A percentile compares a stretch with the other conserved stretches of the same genome.
These are phyloP conservation scores for Penicillium sp. DNA, from an alignment of 2,329 filamentous ascomycete genomes.

Conservation along the genomic window DNA sequence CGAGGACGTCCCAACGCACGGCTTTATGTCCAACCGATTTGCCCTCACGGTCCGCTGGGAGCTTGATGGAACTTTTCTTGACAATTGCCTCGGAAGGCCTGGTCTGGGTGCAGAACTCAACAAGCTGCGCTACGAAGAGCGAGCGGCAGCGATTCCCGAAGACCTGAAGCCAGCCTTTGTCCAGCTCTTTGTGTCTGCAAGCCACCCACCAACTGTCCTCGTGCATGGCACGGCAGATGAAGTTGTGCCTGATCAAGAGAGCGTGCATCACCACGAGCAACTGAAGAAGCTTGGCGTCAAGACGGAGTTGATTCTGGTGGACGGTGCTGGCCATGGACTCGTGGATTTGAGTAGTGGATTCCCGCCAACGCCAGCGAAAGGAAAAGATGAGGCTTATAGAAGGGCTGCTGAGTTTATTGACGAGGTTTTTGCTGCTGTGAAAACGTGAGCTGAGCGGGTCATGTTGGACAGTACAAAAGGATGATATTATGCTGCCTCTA, in stretches of 20 bases:
- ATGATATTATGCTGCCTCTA: background rate
- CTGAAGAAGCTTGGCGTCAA: conserved; percentile 15
- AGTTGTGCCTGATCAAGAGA: conserved; percentile 23
- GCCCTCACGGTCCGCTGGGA: conserved; percentile 25
- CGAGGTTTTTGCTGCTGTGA: conserved; percentile 9
- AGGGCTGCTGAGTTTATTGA: conserved; percentile 21
- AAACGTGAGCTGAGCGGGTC: background rate
- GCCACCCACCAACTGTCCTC: conserved; percentile 23
- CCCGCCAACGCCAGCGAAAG: conserved; percentile 1
- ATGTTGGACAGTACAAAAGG: too few relatives aligned
- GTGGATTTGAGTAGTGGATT: conserved; percentile 6
- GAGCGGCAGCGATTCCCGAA: conserved; percentile 13
- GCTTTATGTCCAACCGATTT: conserved; percentile 16
- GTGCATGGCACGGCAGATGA: conserved; percentile 26
- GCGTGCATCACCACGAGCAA: conserved; percentile 19
- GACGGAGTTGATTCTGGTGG: conserved; percentile 17
- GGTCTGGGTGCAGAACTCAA: conserved; percentile 15
- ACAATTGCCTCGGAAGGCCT: conserved; percentile 16
- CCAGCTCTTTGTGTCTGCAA: conserved; percentile 16
- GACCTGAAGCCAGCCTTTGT: conserved; percentile 17
- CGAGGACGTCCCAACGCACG: conserved; percentile 11
- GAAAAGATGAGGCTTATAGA: conserved; percentile 16
- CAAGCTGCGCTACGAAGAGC: conserved; percentile 9
- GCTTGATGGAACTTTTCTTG: conserved; percentile 21
- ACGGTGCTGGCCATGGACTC: conserved; percentile 19